Evolutionary conservation across 768 basidiomycete species (phyloP).

Genomic region (Pisolithus albus): DNA sequence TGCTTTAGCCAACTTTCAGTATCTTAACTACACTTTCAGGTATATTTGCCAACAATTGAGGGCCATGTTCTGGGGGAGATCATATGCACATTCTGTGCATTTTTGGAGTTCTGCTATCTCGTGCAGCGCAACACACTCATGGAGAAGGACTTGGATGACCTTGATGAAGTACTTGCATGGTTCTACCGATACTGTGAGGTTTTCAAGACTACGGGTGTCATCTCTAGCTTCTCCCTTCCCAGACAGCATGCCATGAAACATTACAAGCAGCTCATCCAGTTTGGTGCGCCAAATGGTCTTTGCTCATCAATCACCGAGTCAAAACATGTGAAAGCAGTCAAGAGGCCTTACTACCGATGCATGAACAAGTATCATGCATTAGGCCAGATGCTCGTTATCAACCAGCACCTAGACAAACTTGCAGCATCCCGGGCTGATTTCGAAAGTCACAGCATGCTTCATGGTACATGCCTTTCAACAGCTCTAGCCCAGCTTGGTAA

Average conservation of each 20-base stretch:
- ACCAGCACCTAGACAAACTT: constrained; percentile 26
- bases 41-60: constrained; percentile 24
- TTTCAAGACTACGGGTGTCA: too few species aligned
- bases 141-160: constrained; percentile 11
- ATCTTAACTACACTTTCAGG: constrained; percentile 8
- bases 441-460: constrained; percentile 17
- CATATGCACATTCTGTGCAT: constrained; percentile 9
- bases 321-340: constrained; percentile 32
- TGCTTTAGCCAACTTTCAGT: background rate
- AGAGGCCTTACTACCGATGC: constrained; percentile 26
- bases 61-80: constrained; percentile 17
- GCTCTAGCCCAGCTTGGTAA: background rate
- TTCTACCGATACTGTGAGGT: too few species aligned
- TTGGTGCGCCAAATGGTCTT: constrained; percentile 30
- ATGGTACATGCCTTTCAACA: constrained; percentile 1
- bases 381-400: constrained; percentile 27
- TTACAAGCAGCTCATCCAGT: constrained; percentile 21
- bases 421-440: constrained; percentile 15
- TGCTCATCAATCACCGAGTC: constrained; percentile 33
- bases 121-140: constrained; percentile 11
- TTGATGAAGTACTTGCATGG: constrained; percentile 10
- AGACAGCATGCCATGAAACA: constrained; percentile 1
- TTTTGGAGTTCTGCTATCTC: constrained; percentile 31
- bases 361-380: constrained; percentile 16
- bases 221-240: too few species aligned